Conservation (phyloP, 306 rosid genomes). For the Dalbergia cultrata region DNA sequence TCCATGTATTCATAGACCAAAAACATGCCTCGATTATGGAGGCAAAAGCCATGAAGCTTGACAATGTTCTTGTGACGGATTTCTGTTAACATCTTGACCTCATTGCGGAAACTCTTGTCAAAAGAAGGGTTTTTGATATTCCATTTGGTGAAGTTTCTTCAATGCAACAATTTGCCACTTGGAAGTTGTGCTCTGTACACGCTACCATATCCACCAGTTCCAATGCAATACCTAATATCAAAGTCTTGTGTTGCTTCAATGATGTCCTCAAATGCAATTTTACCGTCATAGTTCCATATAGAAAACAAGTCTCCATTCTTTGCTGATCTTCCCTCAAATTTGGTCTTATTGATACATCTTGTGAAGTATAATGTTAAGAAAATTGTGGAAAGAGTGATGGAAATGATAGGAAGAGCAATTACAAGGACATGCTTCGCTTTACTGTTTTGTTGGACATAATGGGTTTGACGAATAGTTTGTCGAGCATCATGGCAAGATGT, state of each 20-base stretch:
- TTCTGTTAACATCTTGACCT: slow-evolving; percentile 21
- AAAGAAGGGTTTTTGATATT: slow-evolving; percentile 15
- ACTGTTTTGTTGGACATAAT: no score
- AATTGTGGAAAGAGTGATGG: not conserved
- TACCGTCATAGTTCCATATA: slow-evolving; percentile 38
- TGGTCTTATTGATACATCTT: not conserved
- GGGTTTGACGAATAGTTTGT: not conserved
- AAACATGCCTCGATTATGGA: slow-evolving; percentile 39
- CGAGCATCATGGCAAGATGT: not conserved
- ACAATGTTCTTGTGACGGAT: slow-evolving; percentile 21
- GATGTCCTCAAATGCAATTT: slow-evolving; percentile 39
- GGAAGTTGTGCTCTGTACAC: slow-evolving; percentile 34
- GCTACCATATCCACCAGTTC: slow-evolving; percentile 25
- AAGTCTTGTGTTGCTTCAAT: slow-evolving; percentile 33
- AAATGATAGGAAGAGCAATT: not conserved
- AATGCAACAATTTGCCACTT: slow-evolving; percentile 28
- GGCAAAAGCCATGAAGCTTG: slow-evolving; percentile 39
- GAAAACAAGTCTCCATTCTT: slow-evolving; percentile 32
- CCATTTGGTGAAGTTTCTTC: slow-evolving; percentile 38
- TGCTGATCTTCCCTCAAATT: not conserved
- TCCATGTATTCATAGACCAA: slow-evolving; percentile 44
- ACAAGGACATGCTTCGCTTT: not conserved
- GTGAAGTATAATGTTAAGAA: not conserved
- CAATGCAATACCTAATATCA: slow-evolving; percentile 11
- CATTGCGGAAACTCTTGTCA: slow-evolving; percentile 26